A percentile compares a stretch with the other conserved stretches of the same genome.
phyloP scores from a whole-genome alignment of 2,329 filamentous ascomycete genomes.

The Pseudopithomyces maydicus region DNA sequence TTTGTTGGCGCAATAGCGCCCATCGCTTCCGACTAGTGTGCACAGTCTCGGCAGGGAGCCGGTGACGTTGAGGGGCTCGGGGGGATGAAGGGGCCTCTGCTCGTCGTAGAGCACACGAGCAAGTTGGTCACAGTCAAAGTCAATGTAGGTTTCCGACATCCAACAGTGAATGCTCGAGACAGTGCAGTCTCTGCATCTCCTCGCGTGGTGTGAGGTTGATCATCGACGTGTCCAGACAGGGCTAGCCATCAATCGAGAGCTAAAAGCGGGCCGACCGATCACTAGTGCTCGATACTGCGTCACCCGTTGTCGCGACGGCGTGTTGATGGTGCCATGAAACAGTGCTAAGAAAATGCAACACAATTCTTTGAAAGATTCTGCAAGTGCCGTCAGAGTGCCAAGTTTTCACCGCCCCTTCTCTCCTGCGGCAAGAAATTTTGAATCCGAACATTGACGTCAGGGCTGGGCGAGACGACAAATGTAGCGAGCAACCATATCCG shows the following conservation, averaged over 20 bases:
- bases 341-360: background rate
- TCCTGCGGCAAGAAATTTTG: no score
- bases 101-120: no score
- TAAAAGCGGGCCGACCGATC: constrained; percentile 5
- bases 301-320: background rate
- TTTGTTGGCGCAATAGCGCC: constrained; percentile 2
- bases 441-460: background rate
- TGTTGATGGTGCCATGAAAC: constrained; percentile 3
- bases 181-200: background rate
- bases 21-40: background rate
- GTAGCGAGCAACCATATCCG: background rate
- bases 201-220: background rate
- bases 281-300: background rate
- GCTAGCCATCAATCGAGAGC: background rate
- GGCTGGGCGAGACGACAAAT: background rate
- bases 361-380: background rate
- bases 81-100: no score
- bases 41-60: background rate
- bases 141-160: no score
- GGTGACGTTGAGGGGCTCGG: background rate
- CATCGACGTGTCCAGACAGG: background rate
- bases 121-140: no score
- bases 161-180: no score
- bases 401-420: background rate
- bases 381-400: background rate